These are phyloP conservation scores for Phaeolepiota aurea DNA, from an alignment of 768 basidiomycete species.

Conservation along the genomic window DNA sequence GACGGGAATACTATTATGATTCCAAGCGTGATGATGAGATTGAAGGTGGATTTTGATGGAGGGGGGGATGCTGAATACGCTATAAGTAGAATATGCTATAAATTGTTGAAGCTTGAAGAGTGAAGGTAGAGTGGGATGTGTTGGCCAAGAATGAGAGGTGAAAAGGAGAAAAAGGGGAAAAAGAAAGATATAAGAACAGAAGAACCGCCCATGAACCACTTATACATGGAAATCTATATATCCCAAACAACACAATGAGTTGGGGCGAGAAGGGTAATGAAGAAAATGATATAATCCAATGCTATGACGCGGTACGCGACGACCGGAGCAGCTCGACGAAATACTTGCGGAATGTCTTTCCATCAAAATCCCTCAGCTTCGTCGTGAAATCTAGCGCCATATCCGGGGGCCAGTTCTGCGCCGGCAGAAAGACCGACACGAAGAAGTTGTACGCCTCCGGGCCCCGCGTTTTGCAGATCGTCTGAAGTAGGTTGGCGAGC, in stretches of 20 bases:
- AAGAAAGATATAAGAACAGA: no score
- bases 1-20: no score
- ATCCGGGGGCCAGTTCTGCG: conserved; percentile 79
- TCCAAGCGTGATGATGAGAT: no score
- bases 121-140: conserved; percentile 1
- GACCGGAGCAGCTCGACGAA: conserved; percentile 78
- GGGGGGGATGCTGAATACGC: no score
- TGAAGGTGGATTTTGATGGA: no score
- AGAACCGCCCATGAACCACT: no score
- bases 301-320: conserved; percentile 55
- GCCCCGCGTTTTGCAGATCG: conserved; percentile 68
- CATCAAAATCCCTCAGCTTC: conserved; percentile 67
- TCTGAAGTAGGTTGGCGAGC: conserved; percentile 78
- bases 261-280: no score
- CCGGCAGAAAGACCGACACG: conserved; percentile 71
- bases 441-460: conserved; percentile 81
- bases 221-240: no score
- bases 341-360: conserved; percentile 76
- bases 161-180: no score
- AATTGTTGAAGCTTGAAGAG: not conserved
- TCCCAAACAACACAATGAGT: no score
- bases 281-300: no score
- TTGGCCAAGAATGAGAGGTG: conserved; percentile 7
- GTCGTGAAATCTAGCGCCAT: conserved; percentile 70
- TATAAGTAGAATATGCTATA: not conserved